Evolutionary conservation across 495 filamentous ascomycete species (phyloP), one percentile per base, ranked within the genome.

Genomic region (Daldinia decipiens): DNA sequence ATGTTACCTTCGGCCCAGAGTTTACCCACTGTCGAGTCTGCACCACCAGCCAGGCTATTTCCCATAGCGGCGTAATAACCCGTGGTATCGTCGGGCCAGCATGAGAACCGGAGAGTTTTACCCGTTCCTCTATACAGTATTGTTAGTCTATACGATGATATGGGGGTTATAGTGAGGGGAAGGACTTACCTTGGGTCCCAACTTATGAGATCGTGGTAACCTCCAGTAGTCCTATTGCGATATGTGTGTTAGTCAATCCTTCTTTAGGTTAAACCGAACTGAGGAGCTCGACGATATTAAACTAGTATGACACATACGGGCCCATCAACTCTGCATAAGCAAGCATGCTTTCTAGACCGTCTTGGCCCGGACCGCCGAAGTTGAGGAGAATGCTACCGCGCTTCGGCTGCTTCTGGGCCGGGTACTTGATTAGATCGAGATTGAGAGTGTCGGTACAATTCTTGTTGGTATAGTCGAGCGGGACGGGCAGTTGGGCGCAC

Each of bases 321-420:
- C 43, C 63, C 69, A 59, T 75, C 51, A 38, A 54, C 53, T 21
- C 47, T 40, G 27, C 67, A 59, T 8, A 72, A 29, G 3, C 36
- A 26, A 67, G 43, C 69, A 72, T 67, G 54, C 64, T 72, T 5
- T 45, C 59, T 2, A 72, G 47, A 1, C 70, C 70, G 50, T 63
- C 60, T 32, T 72, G 65, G 15, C 82, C 83, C 1, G 82, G 82
- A 0, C 83, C 82, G 26, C 83, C 82, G 67, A 83, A 82, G 75
- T 84, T 85, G 58, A 84, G 67, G 31, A 82, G 67, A 32, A 85
- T 82, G 57, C 75, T 83, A 27, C 81, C 82, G 32, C 75, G 76
- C 26, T 71, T 70, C 0, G 78, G 79, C 40, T 75, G 53, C 29
- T 73, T 70, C 17, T 60, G 40, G 17, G 83, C 79, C 1, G 72